Base-by-base conservation (phyloP, 352 stramenopile genomes). In the Pythium guiyangense region DNA sequence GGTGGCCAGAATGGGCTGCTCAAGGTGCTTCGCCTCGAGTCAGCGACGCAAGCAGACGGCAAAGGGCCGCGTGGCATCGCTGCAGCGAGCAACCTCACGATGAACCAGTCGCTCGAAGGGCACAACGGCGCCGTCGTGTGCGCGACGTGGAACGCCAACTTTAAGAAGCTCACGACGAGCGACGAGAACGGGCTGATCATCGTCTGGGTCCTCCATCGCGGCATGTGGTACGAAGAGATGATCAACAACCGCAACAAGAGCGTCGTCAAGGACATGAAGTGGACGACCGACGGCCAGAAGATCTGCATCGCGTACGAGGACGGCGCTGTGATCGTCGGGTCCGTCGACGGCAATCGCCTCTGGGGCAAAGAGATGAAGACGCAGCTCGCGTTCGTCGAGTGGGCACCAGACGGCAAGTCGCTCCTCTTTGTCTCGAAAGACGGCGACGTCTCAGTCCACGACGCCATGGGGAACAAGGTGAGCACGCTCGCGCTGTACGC, bases 161-260 rank as follows among this genome's bases (percentile, higher is more conserved):
- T 92, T 61, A 92, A 95, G 60, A 98, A 98, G 73, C 89, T 98
- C 54, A 98, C 92, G 11, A 98, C 92, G 14, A 96, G 83, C 68
- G 93, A 98, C 70, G 87, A 98, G 65, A 94, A 96, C 58, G 94
- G 94, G 8, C 73, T 98, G 11, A 98, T 98, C 70, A 98, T 98
- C 56, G 93, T 98, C 11, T 98, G 93, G 94, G 95, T 97, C 66
- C 77, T 98, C 54, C 93, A 98, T 61, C 79, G 83, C 52, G 82
- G 88, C 43, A 92, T 96, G 72, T 98, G 93, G 90, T 98, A 94
- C 72, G 94, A 98, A 58, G 92, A 98, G 67, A 98, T 98, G 93
- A 98, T 98, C 64, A 98, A 98, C 74, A 98, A 97, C 70, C 74
- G 93, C 56, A 97, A 97, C 75, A 98, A 97, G 66, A 95, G 74